Base-by-base conservation (phyloP, 257 asterid genomes). In the Handroanthus guayacan region DNA sequence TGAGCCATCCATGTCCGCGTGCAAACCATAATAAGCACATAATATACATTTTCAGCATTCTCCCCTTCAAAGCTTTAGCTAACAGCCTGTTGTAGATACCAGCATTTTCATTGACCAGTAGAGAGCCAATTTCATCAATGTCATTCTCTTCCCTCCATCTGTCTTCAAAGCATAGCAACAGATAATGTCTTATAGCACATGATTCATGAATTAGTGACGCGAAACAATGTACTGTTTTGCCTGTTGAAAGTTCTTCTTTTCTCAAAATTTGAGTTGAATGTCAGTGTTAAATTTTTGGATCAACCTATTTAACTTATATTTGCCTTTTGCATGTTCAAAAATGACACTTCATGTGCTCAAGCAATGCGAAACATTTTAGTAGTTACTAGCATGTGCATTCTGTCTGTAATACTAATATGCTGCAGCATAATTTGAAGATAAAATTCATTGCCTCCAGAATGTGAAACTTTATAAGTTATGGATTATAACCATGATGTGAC, bases 401-500 rank as follows among this genome's bases (percentile, higher is more conserved):
- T 71, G 54, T 56, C 31, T 43, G 9, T 67, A 63, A 38, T 31
- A 16, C 43, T 31, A 8, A 5, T 37, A 25, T 25, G 31, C 31
- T 57, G 48, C 60, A 0, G 6, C 18, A 55, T 25, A 43, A 38
- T 48, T 50, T 62, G 77, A 75, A 61, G 31, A 18, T 17, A 58
- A 55, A 67, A 65, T 45, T 39, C 31, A 51, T 73, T 51, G 12
- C 68, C 38, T 72, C 17, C 17, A 31, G 45, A 20, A 50, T 17
- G 61, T 37, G 7, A 31, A 55, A 75, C 10, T 16, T 12, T 62
- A 5, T 17, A 5, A 50, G 45, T 17, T 64, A 36, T 12, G 13
- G 70, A 47, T 47, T 44, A 20, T 65, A 4, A 31, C 62, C 70
- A 45, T 57, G 38, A 50, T 52, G 68, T 57, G 34, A 65, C 71